A percentile compares a stretch with the other conserved stretches of the same genome.
phyloP scores from a whole-genome alignment of 768 basidiomycete species.

The Podaxis mareebaensis region DNA sequence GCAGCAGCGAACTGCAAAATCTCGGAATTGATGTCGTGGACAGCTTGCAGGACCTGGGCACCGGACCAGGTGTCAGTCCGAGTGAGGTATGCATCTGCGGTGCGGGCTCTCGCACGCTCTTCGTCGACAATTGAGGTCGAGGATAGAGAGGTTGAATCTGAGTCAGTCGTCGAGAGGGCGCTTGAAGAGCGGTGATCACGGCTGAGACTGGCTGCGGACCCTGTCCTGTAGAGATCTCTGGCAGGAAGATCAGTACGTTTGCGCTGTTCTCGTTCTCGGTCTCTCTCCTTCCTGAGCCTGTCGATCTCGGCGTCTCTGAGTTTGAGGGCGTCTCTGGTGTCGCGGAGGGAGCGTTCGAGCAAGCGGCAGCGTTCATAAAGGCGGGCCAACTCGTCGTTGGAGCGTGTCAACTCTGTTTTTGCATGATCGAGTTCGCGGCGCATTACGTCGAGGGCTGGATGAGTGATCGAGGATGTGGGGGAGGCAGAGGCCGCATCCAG shows the following conservation, averaged over 20 bases:
- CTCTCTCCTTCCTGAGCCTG: conserved; percentile 41
- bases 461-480: conserved; percentile 41
- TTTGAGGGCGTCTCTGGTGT: conserved; percentile 61
- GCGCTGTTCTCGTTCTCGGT: conserved; percentile 33
- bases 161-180: background rate
- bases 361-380: conserved; percentile 63
- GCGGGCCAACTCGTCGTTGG: conserved; percentile 52
- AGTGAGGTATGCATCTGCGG: conserved; percentile 68
- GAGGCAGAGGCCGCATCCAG: conserved; percentile 32
- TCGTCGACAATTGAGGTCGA: conserved; percentile 39
- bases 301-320: conserved; percentile 63
- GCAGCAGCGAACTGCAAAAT: conserved; percentile 79
- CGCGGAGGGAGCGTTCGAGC: conserved; percentile 64
- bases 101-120: conserved; percentile 56
- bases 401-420: conserved; percentile 55
- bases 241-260: conserved; percentile 25
- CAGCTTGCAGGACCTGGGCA: conserved; percentile 74
- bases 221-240: conserved; percentile 3
- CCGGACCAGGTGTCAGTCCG: conserved; percentile 77
- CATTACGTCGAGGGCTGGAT: conserved; percentile 41
- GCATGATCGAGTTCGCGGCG: conserved; percentile 59
- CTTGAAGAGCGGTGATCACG: conserved; percentile 9
- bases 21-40: conserved; percentile 79
- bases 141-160: conserved; percentile 20
- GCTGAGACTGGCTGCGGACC: background rate